Percentiles rank a stretch among this genome's conserved stretches.
Evolutionary conservation across 345 rosid species (phyloP).

Genomic region (Kandelia obovata): DNA sequence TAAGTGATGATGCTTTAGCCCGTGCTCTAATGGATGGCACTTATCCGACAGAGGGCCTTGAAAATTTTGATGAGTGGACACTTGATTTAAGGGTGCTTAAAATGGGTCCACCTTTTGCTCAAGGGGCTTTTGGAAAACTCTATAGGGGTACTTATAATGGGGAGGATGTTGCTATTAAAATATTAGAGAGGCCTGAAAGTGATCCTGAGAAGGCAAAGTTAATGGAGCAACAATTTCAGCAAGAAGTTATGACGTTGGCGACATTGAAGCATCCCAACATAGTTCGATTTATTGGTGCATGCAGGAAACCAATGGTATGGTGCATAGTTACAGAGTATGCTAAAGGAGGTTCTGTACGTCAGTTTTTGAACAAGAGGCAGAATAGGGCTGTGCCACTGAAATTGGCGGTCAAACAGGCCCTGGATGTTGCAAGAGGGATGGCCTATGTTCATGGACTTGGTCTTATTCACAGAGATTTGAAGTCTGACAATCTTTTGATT

Average conservation of each 20-base stretch:
- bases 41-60: constrained; percentile 34
- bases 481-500: constrained; percentile 48
- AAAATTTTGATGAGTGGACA: constrained; percentile 41
- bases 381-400: constrained; percentile 44
- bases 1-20: constrained; percentile 40
- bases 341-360: constrained; percentile 44
- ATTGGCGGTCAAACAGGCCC: constrained; percentile 47
- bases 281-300: constrained; percentile 40
- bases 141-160: constrained; percentile 44
- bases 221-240: constrained; percentile 47
- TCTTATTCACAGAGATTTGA: constrained; percentile 45
- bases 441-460: constrained; percentile 50
- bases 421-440: constrained; percentile 54
- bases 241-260: constrained; percentile 46
- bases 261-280: constrained; percentile 42
- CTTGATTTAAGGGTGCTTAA: constrained; percentile 37
- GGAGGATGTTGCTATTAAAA: constrained; percentile 44
- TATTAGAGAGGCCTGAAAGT: constrained; percentile 44
- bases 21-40: constrained; percentile 39
- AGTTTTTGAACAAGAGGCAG: constrained; percentile 32
- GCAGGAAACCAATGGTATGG: constrained; percentile 45
- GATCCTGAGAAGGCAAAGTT: constrained; percentile 32
- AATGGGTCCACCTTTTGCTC: constrained; percentile 45
- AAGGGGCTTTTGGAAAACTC: constrained; percentile 48
- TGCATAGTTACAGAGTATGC: constrained; percentile 52